These are phyloP conservation scores for Fusarium torreyae DNA, from an alignment of 2,329 filamentous ascomycete genomes.

Conservation along the genomic window DNA sequence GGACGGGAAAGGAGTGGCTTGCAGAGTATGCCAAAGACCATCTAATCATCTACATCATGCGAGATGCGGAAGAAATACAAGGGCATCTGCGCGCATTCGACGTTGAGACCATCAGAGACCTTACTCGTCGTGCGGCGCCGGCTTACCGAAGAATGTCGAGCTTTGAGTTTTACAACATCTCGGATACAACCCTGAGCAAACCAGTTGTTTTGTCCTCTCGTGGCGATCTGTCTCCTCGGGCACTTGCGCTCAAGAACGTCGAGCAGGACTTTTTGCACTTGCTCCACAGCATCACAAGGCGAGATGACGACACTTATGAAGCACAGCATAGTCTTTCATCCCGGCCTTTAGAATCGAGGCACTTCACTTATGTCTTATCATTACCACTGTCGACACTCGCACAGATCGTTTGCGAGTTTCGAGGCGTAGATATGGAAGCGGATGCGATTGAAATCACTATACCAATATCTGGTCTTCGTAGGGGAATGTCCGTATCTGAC, in stretches of 20 bases:
- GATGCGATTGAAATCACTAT: constrained; percentile 7
- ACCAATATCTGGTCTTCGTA: neutral
- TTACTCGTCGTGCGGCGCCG: constrained; percentile 7
- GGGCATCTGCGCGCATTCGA: neutral
- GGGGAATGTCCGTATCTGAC: accelerated
- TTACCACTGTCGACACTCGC: neutral
- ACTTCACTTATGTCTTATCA: neutral
- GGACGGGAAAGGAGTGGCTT: constrained; percentile 15
- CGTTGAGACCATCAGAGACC: neutral
- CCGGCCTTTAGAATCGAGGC: neutral
- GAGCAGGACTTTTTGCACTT: constrained; percentile 16
- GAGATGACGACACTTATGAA: constrained; percentile 6
- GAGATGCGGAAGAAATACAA: constrained; percentile 9
- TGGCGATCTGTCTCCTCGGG: constrained; percentile 1
- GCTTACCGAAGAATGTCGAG: constrained; percentile 1
- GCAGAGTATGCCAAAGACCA: constrained; percentile 3
- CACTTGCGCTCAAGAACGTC: constrained; percentile 18
- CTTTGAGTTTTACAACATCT: constrained; percentile 21
- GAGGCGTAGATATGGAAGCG: constrained; percentile 1
- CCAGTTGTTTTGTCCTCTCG: accelerated
- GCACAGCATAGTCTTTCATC: neutral
- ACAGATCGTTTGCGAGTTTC: neutral
- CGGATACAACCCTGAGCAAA: neutral
- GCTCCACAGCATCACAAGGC: neutral
- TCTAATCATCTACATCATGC: constrained; percentile 8